These are phyloP conservation scores for Lachnellula arida DNA, from an alignment of 2,329 filamentous ascomycete species.

Conservation along the genomic window DNA sequence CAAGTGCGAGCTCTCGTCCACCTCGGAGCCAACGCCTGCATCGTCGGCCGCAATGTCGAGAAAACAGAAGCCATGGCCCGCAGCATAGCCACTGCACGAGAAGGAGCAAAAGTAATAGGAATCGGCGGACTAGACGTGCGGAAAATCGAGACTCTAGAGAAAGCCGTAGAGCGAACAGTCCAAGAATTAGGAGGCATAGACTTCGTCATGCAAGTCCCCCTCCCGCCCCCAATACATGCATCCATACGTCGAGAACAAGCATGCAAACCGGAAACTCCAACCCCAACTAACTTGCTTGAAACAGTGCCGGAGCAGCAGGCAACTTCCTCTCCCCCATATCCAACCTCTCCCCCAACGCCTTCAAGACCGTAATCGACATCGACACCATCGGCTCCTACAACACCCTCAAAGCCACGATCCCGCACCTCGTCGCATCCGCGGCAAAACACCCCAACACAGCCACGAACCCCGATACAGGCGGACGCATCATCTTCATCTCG, in stretches of 20 bases:
- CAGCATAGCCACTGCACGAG: constrained; percentile 74
- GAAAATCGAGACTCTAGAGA: constrained; percentile 62
- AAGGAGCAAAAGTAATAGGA: constrained; percentile 79
- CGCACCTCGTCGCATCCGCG: constrained; percentile 74
- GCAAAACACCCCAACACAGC: constrained; percentile 53
- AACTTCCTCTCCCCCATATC: constrained; percentile 90
- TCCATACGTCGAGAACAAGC: too few relatives aligned
- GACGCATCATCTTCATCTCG: constrained; percentile 84
- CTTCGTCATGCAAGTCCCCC: constrained; percentile 70
- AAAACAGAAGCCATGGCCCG: constrained; percentile 80
- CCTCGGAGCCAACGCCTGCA: constrained; percentile 89
- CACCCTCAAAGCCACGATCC: constrained; percentile 86
- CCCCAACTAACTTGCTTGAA: constrained; percentile 2
- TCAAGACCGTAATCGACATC: constrained; percentile 95
- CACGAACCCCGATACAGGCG: constrained; percentile 57
- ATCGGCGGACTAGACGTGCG: constrained; percentile 79
- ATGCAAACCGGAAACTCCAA: not conserved
- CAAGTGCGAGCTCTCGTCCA: constrained; percentile 89
- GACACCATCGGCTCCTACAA: constrained; percentile 93
- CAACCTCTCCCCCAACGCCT: constrained; percentile 79
- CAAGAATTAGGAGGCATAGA: constrained; percentile 84
- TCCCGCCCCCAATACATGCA: too few relatives aligned
- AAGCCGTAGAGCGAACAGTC: constrained; percentile 73
- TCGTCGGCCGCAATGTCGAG: constrained; percentile 81
- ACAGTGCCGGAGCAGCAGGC: constrained; percentile 84